phyloP scores from a whole-genome alignment of 371 early-diverging fungal species.

The Haplosporangium sp. region DNA sequence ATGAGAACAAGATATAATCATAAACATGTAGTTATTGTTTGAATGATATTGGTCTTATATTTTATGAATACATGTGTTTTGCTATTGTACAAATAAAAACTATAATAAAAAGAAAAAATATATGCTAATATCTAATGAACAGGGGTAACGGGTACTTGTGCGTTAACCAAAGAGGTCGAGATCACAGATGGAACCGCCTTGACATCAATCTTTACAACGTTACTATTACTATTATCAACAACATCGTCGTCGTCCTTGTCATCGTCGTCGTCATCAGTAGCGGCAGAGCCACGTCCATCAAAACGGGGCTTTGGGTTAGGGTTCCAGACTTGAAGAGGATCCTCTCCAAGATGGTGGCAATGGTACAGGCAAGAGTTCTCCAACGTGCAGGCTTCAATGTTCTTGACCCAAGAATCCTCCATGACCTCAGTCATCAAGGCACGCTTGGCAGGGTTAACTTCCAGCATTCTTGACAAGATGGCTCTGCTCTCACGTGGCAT shows the following conservation, averaged over 20 bases:
- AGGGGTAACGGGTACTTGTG: conserved; percentile 22
- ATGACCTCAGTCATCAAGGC: conserved; percentile 61
- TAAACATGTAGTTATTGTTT: too few relatives aligned
- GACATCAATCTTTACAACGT: conserved; percentile 7
- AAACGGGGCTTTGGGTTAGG: conserved; percentile 28
- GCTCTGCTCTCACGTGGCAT: conserved; percentile 60
- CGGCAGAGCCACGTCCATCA: conserved; percentile 1
- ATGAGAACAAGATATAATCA: too few relatives aligned
- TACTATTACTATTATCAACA: not conserved
- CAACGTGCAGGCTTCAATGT: conserved; percentile 61
- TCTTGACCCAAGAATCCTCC: conserved; percentile 64
- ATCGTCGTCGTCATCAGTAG: conserved; percentile 10
- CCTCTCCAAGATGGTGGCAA: conserved; percentile 59
- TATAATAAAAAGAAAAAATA: too few relatives aligned
- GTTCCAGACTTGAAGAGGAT: conserved; percentile 22
- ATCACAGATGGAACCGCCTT: not conserved
- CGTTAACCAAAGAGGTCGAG: conserved; percentile 1
- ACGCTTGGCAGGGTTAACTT: conserved; percentile 63
- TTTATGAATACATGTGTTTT: not conserved
- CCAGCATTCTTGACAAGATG: conserved; percentile 60
- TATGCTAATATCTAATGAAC: conserved; percentile 6
- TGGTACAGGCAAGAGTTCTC: conserved; percentile 53
- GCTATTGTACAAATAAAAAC: not conserved
- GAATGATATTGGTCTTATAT: too few relatives aligned
- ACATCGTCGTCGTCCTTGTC: conserved; percentile 5